Percentiles rank a stretch among this genome's conserved stretches.
Conservation (phyloP, 805 yeast species). For the Saccharomyces mikatae region DNA sequence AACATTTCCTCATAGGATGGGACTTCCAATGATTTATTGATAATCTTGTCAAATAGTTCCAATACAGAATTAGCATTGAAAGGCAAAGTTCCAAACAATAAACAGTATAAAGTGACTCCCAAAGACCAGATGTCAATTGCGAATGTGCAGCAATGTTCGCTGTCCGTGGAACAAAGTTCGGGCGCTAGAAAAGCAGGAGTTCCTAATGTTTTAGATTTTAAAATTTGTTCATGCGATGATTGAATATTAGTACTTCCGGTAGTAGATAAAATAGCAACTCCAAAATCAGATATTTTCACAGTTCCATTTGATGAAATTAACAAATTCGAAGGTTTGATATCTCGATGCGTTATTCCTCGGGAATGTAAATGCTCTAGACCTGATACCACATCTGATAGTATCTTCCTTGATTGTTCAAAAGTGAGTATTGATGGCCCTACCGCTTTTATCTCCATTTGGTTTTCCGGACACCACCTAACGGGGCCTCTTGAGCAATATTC, state of each 20-base stretch:
- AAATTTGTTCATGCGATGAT: neutral
- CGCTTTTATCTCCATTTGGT: constrained; percentile 34
- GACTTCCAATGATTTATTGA: constrained; percentile 47
- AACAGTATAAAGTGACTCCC: constrained; percentile 87
- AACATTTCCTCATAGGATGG: constrained; percentile 37
- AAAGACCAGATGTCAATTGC: constrained; percentile 97
- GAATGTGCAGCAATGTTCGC: constrained; percentile 51
- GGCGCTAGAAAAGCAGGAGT: constrained; percentile 97
- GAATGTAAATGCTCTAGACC: constrained; percentile 87
- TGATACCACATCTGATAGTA: constrained; percentile 72
- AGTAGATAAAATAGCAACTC: constrained; percentile 50
- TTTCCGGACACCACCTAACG: constrained; percentile 57
- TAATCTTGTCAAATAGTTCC: constrained; percentile 68
- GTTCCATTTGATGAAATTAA: constrained; percentile 58
- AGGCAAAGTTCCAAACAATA: constrained; percentile 82
- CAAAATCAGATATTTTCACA: constrained; percentile 94
- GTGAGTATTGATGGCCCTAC: constrained; percentile 59
- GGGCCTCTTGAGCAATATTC: constrained; percentile 91
- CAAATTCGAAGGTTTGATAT: constrained; percentile 90
- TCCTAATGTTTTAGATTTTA: constrained; percentile 76
- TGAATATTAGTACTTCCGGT: neutral
- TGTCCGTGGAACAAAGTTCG: constrained; percentile 63
- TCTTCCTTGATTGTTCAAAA: constrained; percentile 56
- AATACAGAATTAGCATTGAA: constrained; percentile 74
- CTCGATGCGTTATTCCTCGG: constrained; percentile 92